A percentile compares a stretch with the other conserved stretches of the same genome.
These are phyloP conservation scores for Termitomyces sp. DNA, from an alignment of 768 basidiomycete species.

Conservation along the genomic window DNA sequence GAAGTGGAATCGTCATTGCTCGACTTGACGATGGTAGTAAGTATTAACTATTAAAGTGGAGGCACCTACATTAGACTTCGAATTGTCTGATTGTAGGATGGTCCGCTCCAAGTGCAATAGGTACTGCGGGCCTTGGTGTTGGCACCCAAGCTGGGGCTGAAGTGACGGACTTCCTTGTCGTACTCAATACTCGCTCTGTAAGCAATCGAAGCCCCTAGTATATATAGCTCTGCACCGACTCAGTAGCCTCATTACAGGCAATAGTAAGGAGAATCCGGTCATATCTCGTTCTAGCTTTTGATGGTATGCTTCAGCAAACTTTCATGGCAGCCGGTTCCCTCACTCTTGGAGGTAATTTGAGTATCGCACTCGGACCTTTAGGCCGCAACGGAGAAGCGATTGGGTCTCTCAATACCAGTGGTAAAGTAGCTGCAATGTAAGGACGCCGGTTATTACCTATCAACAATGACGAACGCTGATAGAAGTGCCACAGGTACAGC, in stretches of 20 bases:
- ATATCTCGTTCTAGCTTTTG: background rate
- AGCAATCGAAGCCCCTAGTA: conserved; percentile 19
- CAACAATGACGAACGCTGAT: background rate
- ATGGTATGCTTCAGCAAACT: conserved; percentile 40
- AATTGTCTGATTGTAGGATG: conserved; percentile 46
- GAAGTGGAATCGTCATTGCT: conserved; percentile 87
- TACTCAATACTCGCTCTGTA: conserved; percentile 79
- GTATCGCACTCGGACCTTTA: conserved; percentile 84
- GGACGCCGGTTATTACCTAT: conserved; percentile 8
- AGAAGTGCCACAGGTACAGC: conserved; percentile 55
- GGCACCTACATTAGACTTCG: background rate
- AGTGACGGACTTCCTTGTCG: conserved; percentile 87
- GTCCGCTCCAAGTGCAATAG: conserved; percentile 94
- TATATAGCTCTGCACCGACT: background rate
- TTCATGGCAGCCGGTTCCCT: conserved; percentile 96
- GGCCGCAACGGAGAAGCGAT: conserved; percentile 93
- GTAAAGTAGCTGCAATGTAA: conserved; percentile 89
- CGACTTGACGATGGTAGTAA: conserved; percentile 73
- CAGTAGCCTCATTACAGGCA: conserved; percentile 32
- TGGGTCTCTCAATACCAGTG: conserved; percentile 77
- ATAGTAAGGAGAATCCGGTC: conserved; percentile 43
- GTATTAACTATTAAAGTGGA: conserved; percentile 21
- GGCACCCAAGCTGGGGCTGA: conserved; percentile 82
- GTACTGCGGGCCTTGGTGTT: conserved; percentile 84
- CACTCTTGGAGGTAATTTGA: conserved; percentile 87